A percentile compares a stretch with the other conserved stretches of the same genome.
phyloP scores from a whole-genome alignment of 2,329 filamentous ascomycete species.

The Remersonia thermophila region DNA sequence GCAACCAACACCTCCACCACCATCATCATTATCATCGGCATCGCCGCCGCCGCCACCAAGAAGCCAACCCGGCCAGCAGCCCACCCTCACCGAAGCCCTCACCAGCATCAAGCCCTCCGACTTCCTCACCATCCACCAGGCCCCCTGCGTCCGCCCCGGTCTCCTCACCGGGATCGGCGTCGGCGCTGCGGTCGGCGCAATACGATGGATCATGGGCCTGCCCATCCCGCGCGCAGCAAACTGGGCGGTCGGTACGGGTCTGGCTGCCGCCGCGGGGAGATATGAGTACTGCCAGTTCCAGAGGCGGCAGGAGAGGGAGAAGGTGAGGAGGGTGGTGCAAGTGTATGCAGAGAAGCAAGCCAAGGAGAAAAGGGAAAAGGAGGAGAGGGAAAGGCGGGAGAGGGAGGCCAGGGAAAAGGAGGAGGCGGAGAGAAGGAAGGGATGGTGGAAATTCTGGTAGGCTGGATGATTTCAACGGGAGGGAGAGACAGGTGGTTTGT shows the following conservation, averaged over 20 bases:
- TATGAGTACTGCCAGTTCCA: constrained; percentile 78
- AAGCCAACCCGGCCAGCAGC: neutral
- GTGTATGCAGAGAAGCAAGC: constrained; percentile 63
- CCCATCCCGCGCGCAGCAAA: constrained; percentile 59
- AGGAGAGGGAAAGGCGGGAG: constrained; percentile 16
- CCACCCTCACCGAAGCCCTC: constrained; percentile 47
- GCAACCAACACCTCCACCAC: constrained; percentile 2
- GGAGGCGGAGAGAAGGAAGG: constrained; percentile 24
- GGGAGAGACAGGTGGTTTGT: neutral
- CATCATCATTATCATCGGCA: neutral
- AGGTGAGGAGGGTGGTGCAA: constrained; percentile 78
- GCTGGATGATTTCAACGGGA: constrained; percentile 10
- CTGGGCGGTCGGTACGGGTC: constrained; percentile 73
- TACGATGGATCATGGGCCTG: constrained; percentile 60
- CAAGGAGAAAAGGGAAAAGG: constrained; percentile 33
- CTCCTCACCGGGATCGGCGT: constrained; percentile 71
- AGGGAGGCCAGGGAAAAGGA: constrained; percentile 22
- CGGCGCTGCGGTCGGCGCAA: constrained; percentile 62
- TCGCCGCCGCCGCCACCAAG: constrained; percentile 1
- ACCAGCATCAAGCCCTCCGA: constrained; percentile 56
- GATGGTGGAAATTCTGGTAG: constrained; percentile 48
- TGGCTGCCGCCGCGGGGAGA: constrained; percentile 53
- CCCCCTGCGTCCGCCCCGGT: constrained; percentile 74
- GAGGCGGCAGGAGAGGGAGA: constrained; percentile 60
- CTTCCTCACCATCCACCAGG: constrained; percentile 59